phyloP scores from a whole-genome alignment of 2,329 filamentous ascomycete species.

The Scytalidium lignicola region DNA sequence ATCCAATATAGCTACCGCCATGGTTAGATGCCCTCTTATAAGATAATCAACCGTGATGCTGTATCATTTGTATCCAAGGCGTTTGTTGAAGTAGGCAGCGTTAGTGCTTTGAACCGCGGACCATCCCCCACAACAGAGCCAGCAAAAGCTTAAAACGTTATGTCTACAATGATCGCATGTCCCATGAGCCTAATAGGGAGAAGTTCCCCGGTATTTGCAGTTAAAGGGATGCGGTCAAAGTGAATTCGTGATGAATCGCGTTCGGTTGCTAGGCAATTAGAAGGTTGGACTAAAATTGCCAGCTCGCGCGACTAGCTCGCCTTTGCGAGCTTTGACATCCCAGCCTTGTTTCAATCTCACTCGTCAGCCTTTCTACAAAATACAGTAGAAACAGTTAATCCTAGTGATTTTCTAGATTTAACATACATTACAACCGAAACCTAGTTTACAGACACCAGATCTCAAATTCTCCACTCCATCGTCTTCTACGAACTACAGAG shows the following conservation, averaged over 20 bases:
- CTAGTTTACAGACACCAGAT: too few species aligned
- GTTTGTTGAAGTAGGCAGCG: not conserved
- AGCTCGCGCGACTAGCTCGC: not conserved
- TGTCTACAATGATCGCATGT: not conserved
- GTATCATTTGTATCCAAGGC: constrained; percentile 1
- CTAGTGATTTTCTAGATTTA: too few species aligned
- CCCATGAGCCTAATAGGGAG: not conserved
- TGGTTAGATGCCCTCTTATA: constrained; percentile 28
- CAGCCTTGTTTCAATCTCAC: not conserved
- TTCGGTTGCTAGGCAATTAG: not conserved
- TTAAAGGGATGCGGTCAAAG: not conserved
- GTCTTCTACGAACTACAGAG: too few species aligned
- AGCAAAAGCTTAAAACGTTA: not conserved
- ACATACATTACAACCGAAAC: too few species aligned
- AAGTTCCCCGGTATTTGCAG: not conserved
- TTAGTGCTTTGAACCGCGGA: not conserved
- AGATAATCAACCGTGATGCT: constrained; percentile 14
- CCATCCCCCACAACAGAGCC: not conserved
- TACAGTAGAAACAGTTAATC: too few species aligned
- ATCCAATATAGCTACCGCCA: constrained; percentile 61
- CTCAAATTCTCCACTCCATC: too few species aligned
- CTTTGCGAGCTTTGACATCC: not conserved
- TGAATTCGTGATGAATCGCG: not conserved
- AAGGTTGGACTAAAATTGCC: not conserved
- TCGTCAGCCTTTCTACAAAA: not conserved